Base-by-base conservation (phyloP, 2,329 filamentous ascomycete genomes). In the Sodiomyces alkalinus region DNA sequence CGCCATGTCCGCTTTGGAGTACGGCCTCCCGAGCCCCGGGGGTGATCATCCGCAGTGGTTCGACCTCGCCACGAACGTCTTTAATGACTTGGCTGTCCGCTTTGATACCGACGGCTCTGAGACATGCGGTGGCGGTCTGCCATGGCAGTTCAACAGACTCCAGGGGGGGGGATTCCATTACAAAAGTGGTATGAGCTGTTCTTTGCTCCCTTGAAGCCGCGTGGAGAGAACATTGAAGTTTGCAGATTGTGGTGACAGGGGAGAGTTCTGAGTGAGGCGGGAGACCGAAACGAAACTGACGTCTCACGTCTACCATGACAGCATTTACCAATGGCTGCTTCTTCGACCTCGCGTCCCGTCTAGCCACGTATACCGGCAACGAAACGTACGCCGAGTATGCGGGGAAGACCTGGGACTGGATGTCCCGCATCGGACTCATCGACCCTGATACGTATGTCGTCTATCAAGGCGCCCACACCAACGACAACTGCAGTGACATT, bases 111-210 rank as follows among this genome's bases (percentile, higher is more conserved):
- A 20, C 12, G 26, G 18, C 3, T 13, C 5, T 13, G 26, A 14
- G 1, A 56, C 53, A 3, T 80, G 75, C 44, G 56, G 55, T 13
- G 74, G 74, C 29, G 75, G 74, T 3, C 47, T 80, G 33, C 65
- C 71, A 34, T 78, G 73, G 73, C 74, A 80, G 51, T 71, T 80
- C 23, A n/a, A 12, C 12, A 14, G 1, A 56, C 53, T 3, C 80
- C 75, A 43, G 56, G 55, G 13, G 74, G 74, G 28, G 75, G 74
- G 2, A 47, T 80, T 32, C 65, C 71, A 34, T 78, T 73, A 73
- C 74, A 80, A 51, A 71, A 14, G 14, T n/a, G 12, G 22, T 7
- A 9, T 10, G 10, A 14, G 9, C 8, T 17, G 23, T 9, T 7
- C 23, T 9, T 8, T 25, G 7, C 12, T 6, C 12, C 14, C 15